Conservation (phyloP, 1,284 basidiomycete species). For the Meripilus lineatus region DNA sequence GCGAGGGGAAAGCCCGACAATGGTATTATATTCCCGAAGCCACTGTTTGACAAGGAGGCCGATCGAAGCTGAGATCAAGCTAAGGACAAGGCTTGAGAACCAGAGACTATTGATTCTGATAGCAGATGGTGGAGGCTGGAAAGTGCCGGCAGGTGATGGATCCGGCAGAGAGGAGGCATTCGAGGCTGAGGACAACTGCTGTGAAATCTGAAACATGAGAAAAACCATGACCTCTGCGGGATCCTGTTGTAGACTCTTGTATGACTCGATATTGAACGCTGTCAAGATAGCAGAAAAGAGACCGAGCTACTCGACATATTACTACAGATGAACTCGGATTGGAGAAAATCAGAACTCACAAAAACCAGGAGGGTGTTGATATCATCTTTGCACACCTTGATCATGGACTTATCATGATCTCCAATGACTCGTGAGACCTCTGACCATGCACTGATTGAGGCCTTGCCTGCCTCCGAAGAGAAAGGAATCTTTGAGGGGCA, state of each 20-base stretch:
- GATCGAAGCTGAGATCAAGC: constrained; percentile 13
- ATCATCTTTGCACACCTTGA: constrained; percentile 9
- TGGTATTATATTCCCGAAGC: constrained; percentile 12
- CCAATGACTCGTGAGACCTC: constrained; percentile 1
- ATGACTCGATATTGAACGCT: too few species aligned
- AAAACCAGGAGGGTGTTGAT: constrained; percentile 10
- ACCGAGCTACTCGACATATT: too few species aligned
- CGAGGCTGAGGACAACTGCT: constrained; percentile 6
- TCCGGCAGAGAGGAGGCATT: constrained; percentile 1
- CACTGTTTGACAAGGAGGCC: constrained; percentile 16
- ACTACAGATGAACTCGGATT: too few species aligned
- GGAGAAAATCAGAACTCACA: constrained; percentile 5
- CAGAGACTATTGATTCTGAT: constrained; percentile 12
- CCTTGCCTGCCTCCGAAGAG: too few species aligned
- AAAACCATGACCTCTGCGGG: neutral
- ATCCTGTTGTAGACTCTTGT: too few species aligned
- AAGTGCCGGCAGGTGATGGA: neutral
- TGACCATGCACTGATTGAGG: too few species aligned
- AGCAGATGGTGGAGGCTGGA: constrained; percentile 1
- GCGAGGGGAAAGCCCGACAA: constrained; percentile 6
- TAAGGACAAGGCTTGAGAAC: constrained; percentile 15
- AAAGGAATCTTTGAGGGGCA: too few species aligned
- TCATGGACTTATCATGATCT: constrained; percentile 7
- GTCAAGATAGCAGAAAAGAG: constrained; percentile 22
- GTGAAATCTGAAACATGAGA: constrained; percentile 5